Evolutionary conservation across 1,284 basidiomycete genomes (phyloP).

Genomic region (Trametes hirsuta): DNA sequence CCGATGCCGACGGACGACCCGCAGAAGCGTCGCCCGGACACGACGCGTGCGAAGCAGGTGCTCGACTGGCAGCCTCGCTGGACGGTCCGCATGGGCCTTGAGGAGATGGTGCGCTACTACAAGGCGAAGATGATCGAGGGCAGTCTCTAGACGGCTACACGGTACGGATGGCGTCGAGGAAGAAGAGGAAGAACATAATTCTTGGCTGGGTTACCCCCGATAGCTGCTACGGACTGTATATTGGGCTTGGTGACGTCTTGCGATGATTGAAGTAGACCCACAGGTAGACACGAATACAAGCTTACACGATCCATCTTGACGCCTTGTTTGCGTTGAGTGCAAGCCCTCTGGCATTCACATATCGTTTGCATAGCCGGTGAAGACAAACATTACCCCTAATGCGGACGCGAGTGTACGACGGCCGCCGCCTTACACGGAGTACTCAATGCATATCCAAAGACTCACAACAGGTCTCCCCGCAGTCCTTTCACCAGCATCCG

Average conservation of each 20-base stretch:
- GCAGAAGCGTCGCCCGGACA: slow-evolving; percentile 91
- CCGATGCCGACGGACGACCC: slow-evolving; percentile 94
- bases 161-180: background rate
- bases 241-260: slow-evolving; percentile 4
- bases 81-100: slow-evolving; percentile 87
- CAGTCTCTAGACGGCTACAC: slow-evolving; percentile 52
- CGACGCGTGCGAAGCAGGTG: slow-evolving; percentile 83
- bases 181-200: background rate
- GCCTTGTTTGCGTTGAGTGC: no score
- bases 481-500: no score
- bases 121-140: slow-evolving; percentile 86
- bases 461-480: no score
- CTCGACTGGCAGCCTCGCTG: slow-evolving; percentile 94
- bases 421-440: background rate
- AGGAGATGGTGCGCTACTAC: slow-evolving; percentile 93
- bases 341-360: background rate
- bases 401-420: no score
- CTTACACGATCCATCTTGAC: background rate
- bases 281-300: slow-evolving; percentile 5
- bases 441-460: no score
- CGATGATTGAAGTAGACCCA: slow-evolving; percentile 6
- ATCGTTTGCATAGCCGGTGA: no score
- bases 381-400: no score
- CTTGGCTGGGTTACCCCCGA: background rate
- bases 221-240: slow-evolving; percentile 11